Percentiles rank a stretch among this genome's conserved stretches.
Conservation (phyloP, 108 stramenopile genomes). For the Mayamaea pseudoterrestris region DNA sequence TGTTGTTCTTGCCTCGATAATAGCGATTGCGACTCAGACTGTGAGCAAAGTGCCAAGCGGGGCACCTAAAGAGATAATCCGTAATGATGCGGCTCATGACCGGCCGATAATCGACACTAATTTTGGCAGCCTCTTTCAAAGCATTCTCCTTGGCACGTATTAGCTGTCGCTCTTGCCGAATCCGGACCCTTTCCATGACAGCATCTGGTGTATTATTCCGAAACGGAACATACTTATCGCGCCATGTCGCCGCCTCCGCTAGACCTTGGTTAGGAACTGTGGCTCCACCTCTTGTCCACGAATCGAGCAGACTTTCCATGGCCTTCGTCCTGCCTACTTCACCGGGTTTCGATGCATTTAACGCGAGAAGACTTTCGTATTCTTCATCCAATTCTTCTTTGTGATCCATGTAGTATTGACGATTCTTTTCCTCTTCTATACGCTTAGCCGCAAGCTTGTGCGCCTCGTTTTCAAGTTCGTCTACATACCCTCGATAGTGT, state of each 20-base stretch:
- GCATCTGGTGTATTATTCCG: neutral
- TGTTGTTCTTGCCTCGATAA: conserved; percentile 12
- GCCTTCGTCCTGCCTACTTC: no score
- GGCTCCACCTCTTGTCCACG: conserved; percentile 27
- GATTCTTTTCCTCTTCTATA: conserved; percentile 40
- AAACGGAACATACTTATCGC: conserved; percentile 3
- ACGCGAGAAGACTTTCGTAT: conserved; percentile 22
- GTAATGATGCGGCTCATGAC: conserved; percentile 63
- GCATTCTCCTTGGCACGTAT: conserved; percentile 20
- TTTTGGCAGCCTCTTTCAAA: conserved; percentile 45
- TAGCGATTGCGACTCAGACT: conserved; percentile 26
- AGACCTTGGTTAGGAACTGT: neutral
- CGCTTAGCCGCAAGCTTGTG: conserved; percentile 29
- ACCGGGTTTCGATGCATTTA: conserved; percentile 12
- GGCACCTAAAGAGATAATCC: conserved; percentile 82
- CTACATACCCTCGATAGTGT: conserved; percentile 44
- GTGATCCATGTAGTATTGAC: conserved; percentile 38
- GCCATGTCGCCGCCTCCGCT: neutral
- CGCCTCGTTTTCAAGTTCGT: conserved; percentile 41
- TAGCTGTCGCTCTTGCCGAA: conserved; percentile 12
- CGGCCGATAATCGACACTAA: conserved; percentile 67
- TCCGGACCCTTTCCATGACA: conserved; percentile 7
- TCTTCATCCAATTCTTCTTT: conserved; percentile 35
- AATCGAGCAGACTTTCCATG: conserved; percentile 16
- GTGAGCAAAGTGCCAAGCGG: conserved; percentile 57